Conservation (phyloP, 352 stramenopile species). For the Aphanomyces euteiches region DNA sequence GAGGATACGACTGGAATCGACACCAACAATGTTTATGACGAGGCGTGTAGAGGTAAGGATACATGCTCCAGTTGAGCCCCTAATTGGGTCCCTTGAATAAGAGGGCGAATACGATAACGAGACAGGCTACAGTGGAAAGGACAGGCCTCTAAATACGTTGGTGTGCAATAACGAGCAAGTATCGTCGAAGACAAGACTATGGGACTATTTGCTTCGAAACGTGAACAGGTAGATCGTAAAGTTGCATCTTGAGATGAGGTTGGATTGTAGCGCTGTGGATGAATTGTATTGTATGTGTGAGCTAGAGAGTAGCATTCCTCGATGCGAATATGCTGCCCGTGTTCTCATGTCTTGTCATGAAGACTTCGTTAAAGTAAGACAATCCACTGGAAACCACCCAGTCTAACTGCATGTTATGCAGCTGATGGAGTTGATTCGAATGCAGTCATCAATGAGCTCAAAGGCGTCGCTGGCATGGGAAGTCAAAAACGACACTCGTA, state of each 20-base stretch:
- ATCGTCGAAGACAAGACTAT: slow-evolving; percentile 25
- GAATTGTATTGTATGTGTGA: slow-evolving; percentile 31
- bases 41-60: too few relatives aligned
- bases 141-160: too few relatives aligned
- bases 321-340: slow-evolving; percentile 26
- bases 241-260: background rate
- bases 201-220: slow-evolving; percentile 29
- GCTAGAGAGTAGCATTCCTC: slow-evolving; percentile 22
- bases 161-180: slow-evolving; percentile 12
- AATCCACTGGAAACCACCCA: background rate
- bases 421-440: slow-evolving; percentile 28
- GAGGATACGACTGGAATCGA: too few relatives aligned
- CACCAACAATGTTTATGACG: too few relatives aligned
- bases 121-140: too few relatives aligned
- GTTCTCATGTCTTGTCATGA: slow-evolving; percentile 24
- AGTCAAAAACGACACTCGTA: slow-evolving; percentile 28
- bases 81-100: too few relatives aligned
- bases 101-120: too few relatives aligned
- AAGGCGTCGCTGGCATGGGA: slow-evolving; percentile 26
- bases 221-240: slow-evolving; percentile 15
- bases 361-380: slow-evolving; percentile 28
- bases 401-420: background rate
- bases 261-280: background rate
- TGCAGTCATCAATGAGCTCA: slow-evolving; percentile 25
- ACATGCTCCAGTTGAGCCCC: too few relatives aligned